phyloP scores from a whole-genome alignment of 352 stramenopile genomes.

The Thalassiosira hispida region DNA sequence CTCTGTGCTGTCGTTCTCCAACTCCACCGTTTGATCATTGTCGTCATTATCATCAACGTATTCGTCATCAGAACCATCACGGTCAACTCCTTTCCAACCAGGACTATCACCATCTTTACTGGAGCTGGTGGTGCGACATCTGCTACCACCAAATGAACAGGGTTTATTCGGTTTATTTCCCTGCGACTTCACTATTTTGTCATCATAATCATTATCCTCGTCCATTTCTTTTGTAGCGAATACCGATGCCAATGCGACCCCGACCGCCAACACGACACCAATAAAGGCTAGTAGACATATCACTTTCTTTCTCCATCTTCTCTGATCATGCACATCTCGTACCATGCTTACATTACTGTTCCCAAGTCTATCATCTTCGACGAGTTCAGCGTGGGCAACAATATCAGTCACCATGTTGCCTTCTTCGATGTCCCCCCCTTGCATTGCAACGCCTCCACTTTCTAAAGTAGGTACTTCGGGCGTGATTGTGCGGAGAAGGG shows the following conservation, averaged over 20 bases:
- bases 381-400: slow-evolving; percentile 20
- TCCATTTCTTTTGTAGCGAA: not conserved
- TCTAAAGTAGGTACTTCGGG: not conserved
- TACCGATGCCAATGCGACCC: slow-evolving; percentile 2
- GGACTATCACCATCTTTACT: too few species aligned
- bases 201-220: not conserved
- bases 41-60: not conserved
- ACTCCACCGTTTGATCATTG: not conserved
- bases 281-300: slow-evolving; percentile 18
- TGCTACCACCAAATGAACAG: not conserved
- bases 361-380: slow-evolving; percentile 1
- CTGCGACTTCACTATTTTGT: too few species aligned
- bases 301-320: slow-evolving; percentile 3
- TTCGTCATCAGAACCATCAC: not conserved
- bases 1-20: too few species aligned
- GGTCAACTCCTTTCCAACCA: too few species aligned
- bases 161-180: not conserved
- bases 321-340: too few species aligned
- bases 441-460: too few species aligned
- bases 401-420: slow-evolving; percentile 14
- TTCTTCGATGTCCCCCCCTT: slow-evolving; percentile 24
- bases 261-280: slow-evolving; percentile 6
- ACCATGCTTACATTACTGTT: not conserved
- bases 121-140: too few species aligned
- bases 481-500: not conserved